phyloP scores from a whole-genome alignment of 2,329 filamentous ascomycete species.

The Talaromyces rugulosus region DNA sequence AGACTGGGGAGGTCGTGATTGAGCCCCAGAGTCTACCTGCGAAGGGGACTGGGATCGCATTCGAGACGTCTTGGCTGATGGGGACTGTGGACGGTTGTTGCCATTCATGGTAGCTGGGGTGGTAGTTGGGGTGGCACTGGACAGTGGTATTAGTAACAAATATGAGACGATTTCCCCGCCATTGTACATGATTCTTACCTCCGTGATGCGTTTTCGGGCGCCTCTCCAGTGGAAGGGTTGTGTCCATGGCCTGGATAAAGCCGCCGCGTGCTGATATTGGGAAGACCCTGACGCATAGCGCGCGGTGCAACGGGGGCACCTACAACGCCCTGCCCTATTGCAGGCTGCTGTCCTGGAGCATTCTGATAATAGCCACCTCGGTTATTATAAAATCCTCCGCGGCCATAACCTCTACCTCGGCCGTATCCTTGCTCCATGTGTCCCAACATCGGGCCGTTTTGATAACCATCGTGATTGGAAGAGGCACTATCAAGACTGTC shows the following conservation, averaged over 20 bases:
- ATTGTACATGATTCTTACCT: constrained; percentile 26
- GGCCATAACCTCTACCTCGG: constrained; percentile 40
- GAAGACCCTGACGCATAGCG: constrained; percentile 85
- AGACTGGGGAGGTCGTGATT: constrained; percentile 28
- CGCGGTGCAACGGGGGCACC: constrained; percentile 87
- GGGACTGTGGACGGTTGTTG: constrained; percentile 21
- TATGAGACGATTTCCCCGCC: neutral
- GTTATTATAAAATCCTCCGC: constrained; percentile 43
- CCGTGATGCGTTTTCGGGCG: constrained; percentile 19
- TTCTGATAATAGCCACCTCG: constrained; percentile 32
- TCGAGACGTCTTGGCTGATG: constrained; percentile 25
- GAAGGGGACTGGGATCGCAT: constrained; percentile 29
- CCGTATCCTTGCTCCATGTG: constrained; percentile 28
- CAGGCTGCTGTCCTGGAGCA: constrained; percentile 21
- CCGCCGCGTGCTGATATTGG: constrained; percentile 71
- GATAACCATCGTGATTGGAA: constrained; percentile 20
- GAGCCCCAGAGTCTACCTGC: constrained; percentile 23
- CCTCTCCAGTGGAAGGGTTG: constrained; percentile 18
- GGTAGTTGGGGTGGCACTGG: constrained; percentile 7
- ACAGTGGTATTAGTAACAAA: constrained; percentile 1
- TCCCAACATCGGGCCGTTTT: constrained; percentile 25
- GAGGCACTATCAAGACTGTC: constrained; percentile 26
- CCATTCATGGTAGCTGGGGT: constrained; percentile 22
- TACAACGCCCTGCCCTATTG: constrained; percentile 53
- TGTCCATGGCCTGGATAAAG: constrained; percentile 41